Evolutionary conservation across 2,329 filamentous ascomycete species (phyloP), one percentile per base, ranked within the genome.

Genomic region (Epichloe uncinata): DNA sequence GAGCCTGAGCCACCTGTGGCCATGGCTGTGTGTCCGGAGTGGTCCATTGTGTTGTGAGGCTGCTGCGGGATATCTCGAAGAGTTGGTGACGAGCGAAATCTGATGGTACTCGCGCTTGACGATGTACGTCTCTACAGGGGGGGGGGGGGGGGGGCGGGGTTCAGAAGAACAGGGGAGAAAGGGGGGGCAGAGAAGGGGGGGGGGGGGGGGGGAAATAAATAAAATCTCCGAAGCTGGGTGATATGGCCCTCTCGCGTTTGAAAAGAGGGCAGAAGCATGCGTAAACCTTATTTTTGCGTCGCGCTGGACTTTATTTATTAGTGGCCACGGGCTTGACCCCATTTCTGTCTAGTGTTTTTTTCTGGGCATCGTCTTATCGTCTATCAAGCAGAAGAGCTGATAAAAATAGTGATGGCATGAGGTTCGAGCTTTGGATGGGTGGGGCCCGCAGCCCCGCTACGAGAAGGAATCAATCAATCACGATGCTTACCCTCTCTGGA

Each of bases 21-120:
- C 52, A 52, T 60, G 52, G 49, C 51, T 51, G 54, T 53, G 38
- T 48, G 40, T 26, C 45, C 51, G 12, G 45, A 35, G 51, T 59
- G 51, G 47, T 54, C 52, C 50, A 53, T 18, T 9, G 7, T 26
- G n/a, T 30, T 16, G 20, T 13, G n/a, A n/a, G 22, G 22, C 22
- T 26, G 22, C 6, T 26, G 22, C 22, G 22, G 22, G 22, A 26
- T 26, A 11, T 15, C 20, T 13, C 26, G 26, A 26, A 8, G 2
- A 26, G 8, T 30, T 30, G 26, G 26, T 9, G 26, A 30, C 26
- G 26, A 4, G 26, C 26, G 3, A 9, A 30, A 9, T 37, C 35
- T n/a, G 11, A n/a, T n/a, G 35, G 2, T 30, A 9, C 26, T 30
- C 26, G 26, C 26, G 26, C 8, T 30, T 30, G 8, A 30, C 8